Evolutionary conservation across 2,329 filamentous ascomycete genomes (phyloP), one percentile per base, ranked within the genome.

Genomic region (Aspergillus novofumigatus): DNA sequence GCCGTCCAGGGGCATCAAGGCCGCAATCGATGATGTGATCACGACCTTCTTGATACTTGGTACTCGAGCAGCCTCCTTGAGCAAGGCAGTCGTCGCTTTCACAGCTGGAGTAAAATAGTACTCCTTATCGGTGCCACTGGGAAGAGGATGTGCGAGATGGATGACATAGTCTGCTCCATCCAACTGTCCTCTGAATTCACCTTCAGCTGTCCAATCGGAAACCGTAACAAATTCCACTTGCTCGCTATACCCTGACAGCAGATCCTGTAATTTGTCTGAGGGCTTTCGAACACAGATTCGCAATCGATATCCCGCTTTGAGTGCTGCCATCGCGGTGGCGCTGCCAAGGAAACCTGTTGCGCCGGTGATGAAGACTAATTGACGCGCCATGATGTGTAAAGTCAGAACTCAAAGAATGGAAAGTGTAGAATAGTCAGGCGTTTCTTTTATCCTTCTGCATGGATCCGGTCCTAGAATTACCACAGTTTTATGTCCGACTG

Each of bases 271-370:
- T 10, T 58, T 55, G 17, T 66, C 38, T 1, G 56, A 60, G 14
- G 57, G 54, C 26, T 55, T 58, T 9, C 65, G 67, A 29, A 64
- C 29, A 48, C 54, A 56, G n/a, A 69, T 29, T 26, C 65, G 62
- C 5, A 69, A 48, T 47, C 51, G 57, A 45, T 67, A 68, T n/a
- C 62, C 65, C 0, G 56, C 29, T 44, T 64, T 62, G 3, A 69
- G 51, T 10, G 65, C 62, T 32, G 56, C 58, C 5, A 64, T 3
- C 3, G 63, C 64, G 4, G 59, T 61, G 26, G 58, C 58, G 4
- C 63, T 65, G 4, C 67, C 67, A 47, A 69, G 62, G 29, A 68
- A 69, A 9, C 67, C 67, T 1, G 62, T 60, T 9, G 62, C 63
- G 2, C 67, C 66, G 6, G 67, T 69, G 14, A 69, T 65, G 52